Percentiles rank a stretch among this genome's conserved stretches.
Evolutionary conservation across 768 basidiomycete species (phyloP).

Genomic region (Boletellus emodensis): DNA sequence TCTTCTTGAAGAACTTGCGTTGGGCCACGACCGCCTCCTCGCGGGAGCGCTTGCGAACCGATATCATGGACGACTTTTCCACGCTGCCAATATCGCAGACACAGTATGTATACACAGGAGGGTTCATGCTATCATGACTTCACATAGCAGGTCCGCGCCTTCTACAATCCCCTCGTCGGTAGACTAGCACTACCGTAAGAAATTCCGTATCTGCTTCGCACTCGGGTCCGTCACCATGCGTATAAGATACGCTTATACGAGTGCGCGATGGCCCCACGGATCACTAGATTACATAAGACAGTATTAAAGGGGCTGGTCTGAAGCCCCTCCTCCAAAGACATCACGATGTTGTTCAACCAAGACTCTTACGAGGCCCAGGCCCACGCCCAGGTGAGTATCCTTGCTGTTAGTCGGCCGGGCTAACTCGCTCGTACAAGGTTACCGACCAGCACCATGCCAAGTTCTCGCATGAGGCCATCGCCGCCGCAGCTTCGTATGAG

Average conservation of each 20-base stretch:
- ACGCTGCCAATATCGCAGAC: background rate
- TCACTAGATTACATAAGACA: no score
- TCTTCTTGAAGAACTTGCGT: slow-evolving; percentile 95
- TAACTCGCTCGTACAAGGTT: slow-evolving; percentile 12
- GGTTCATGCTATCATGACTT: no score
- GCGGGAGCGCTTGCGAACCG: slow-evolving; percentile 66
- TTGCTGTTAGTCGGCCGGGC: background rate
- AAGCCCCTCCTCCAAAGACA: no score
- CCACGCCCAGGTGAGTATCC: slow-evolving; percentile 8
- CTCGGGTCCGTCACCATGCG: no score
- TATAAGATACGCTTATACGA: no score
- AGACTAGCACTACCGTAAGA: no score
- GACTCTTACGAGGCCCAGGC: slow-evolving; percentile 27
- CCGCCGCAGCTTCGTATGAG: slow-evolving; percentile 29
- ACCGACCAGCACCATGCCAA: slow-evolving; percentile 16
- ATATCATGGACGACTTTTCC: background rate
- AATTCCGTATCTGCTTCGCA: no score
- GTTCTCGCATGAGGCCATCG: slow-evolving; percentile 26
- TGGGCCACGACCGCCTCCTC: slow-evolving; percentile 74
- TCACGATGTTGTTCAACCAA: slow-evolving; percentile 20
- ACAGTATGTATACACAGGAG: no score
- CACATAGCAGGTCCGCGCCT: no score
- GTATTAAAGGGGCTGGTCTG: no score
- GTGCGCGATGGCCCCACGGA: no score
- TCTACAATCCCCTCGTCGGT: no score